Percentiles rank a stretch among this genome's conserved stretches.
Conservation (phyloP, 2,329 filamentous ascomycete species). For the Monosporascus cannonballus region DNA sequence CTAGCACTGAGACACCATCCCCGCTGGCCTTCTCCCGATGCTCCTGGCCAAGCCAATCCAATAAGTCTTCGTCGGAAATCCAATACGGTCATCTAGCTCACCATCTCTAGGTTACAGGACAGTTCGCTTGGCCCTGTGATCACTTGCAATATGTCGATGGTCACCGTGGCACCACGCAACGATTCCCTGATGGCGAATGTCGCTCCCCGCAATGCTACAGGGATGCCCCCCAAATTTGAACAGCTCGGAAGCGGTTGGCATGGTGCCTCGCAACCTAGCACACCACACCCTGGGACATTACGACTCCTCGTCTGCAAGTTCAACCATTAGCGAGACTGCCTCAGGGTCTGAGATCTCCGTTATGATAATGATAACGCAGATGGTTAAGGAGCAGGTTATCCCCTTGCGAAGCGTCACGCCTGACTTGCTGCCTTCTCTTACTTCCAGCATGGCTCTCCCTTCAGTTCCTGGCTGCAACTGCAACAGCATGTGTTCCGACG, state of each 20-base stretch:
- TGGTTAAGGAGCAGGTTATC: no score
- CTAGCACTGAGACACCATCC: constrained; percentile 11
- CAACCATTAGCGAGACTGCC: no score
- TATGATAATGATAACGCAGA: no score
- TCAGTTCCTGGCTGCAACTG: no score
- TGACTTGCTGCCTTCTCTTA: no score
- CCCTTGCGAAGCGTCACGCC: no score
- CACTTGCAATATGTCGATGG: no score
- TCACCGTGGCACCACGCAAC: no score
- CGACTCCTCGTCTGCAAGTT: no score
- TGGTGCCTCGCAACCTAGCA: not conserved
- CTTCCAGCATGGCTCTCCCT: no score
- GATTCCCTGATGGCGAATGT: not conserved
- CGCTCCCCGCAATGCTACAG: not conserved
- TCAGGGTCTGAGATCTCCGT: no score
- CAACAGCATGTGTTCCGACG: no score
- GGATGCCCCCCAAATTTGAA: not conserved
- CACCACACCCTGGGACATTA: not conserved
- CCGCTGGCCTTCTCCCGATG: constrained; percentile 21
- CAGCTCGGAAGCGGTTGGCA: not conserved
- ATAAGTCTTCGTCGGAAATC: constrained; percentile 10
- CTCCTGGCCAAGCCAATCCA: constrained; percentile 21
- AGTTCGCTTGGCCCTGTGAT: not conserved
- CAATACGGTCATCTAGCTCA: not conserved
- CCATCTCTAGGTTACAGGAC: not conserved